Base-by-base conservation (phyloP, 306 rosid species). In the Trifolium dubium region DNA sequence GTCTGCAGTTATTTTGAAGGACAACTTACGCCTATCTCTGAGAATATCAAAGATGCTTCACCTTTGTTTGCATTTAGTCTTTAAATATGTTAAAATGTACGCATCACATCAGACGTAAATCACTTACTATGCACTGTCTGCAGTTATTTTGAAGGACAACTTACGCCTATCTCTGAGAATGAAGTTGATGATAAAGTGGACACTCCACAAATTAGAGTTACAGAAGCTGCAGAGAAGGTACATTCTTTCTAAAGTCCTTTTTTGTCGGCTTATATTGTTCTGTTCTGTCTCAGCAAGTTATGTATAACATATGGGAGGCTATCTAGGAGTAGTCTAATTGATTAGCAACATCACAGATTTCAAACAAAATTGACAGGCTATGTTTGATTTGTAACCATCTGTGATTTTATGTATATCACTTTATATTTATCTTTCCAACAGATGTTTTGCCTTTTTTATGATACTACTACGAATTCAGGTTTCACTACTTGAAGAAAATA, bases 71-170 rank as follows among this genome's bases (percentile, higher is more conserved):
- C 49, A 55, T 30, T 77, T 73, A 19, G 80, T 74, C 51, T 63
- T 63, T 54, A 56, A 47, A 37, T 17, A 55, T 39, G 64, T 37
- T 31, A 59, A 19, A 10, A 41, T 64, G 19, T 71, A 23, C 39
- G 31, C 12, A 51, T 13, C 64, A 49, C 50, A 31, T 10, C 30
- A 47, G 30, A 43, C n/a, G n/a, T 54, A 43, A 72, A 59, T 62
- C 63, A 63, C 73, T 63, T 56, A 40, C 35, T 49, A 47, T 35
- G 6, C 66, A 61, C 77, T 75, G 31, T 35, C 54, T 74, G 69
- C 92, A 94, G 98, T 85, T 94, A 94, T 86, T 94, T 83, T 71
- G 97, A 88, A 88, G 98, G 98, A 65, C 92, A 88, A 71, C 86
- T 94, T 54, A 83, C 92, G 47, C 79, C 95, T 62, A 87, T 94